Conservation (phyloP, 257 asterid genomes). For the Marsdenia floribunda region DNA sequence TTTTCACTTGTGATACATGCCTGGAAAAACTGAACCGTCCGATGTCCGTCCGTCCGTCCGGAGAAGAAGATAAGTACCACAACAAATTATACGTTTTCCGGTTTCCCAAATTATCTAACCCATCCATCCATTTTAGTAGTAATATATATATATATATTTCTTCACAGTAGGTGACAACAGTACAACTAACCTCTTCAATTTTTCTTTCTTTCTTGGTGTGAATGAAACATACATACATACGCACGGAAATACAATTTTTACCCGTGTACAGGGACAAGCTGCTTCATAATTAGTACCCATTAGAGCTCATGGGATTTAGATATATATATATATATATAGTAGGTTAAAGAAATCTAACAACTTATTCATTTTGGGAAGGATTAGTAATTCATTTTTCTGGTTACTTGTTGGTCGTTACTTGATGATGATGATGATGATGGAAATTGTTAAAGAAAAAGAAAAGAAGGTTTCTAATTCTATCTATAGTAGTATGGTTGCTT, state of each 20-base stretch:
- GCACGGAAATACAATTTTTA: not conserved
- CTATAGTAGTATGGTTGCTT: too few relatives aligned
- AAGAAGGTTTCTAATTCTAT: too few relatives aligned
- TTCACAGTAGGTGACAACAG: not conserved
- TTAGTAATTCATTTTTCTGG: not conserved
- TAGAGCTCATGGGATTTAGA: not conserved
- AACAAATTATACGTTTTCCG: not conserved
- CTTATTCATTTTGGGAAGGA: not conserved
- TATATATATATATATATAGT: not conserved
- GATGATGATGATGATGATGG: not conserved
- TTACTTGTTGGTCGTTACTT: too few relatives aligned
- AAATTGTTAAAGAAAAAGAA: too few relatives aligned
- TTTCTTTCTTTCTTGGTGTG: not conserved
- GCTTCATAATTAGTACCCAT: too few relatives aligned
- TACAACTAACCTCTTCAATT: not conserved
- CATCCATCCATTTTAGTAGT: not conserved
- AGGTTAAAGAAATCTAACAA: not conserved
- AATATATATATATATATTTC: not conserved
- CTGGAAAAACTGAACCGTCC: conserved; percentile 31
- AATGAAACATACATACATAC: not conserved
- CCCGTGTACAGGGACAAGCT: not conserved
- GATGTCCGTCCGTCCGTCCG: not conserved
- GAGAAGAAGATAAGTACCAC: not conserved
- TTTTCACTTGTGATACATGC: conserved; percentile 60
- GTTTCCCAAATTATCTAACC: not conserved